A percentile compares a stretch with the other conserved stretches of the same genome.
Evolutionary conservation across 306 rosid genomes (phyloP).

Genomic region (Trifolium dubium): DNA sequence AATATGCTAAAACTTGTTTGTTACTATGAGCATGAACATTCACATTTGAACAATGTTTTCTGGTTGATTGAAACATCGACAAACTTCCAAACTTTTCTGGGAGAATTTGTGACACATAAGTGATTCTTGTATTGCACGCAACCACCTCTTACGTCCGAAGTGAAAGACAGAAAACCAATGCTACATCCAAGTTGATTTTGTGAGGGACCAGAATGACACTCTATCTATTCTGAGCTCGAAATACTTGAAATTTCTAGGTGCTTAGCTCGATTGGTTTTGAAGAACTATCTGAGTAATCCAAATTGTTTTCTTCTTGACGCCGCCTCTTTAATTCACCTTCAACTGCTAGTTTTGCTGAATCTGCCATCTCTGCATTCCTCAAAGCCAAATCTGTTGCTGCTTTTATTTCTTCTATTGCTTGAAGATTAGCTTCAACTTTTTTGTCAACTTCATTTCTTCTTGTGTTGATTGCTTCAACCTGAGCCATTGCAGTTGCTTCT

Average conservation of each 20-base stretch:
- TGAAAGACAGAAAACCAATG: conserved; percentile 19
- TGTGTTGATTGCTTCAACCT: conserved; percentile 53
- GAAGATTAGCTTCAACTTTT: conserved; percentile 69
- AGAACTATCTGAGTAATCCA: conserved; percentile 33
- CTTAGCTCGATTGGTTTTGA: conserved; percentile 36
- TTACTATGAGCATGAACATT: conserved; percentile 40
- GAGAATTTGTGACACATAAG: conserved; percentile 1
- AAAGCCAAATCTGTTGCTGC: conserved; percentile 82
- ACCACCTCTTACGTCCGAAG: conserved; percentile 13
- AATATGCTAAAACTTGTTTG: conserved; percentile 10
- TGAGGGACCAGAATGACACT: neutral
- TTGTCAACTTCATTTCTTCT: conserved; percentile 58
- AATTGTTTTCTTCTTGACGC: conserved; percentile 63
- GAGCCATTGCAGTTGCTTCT: conserved; percentile 57
- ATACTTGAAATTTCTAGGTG: conserved; percentile 12
- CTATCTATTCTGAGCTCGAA: neutral
- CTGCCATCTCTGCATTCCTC: conserved; percentile 80
- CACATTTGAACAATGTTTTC: conserved; percentile 12
- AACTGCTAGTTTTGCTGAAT: conserved; percentile 64
- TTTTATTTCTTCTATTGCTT: conserved; percentile 79
- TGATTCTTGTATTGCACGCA: conserved; percentile 35
- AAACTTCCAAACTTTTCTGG: neutral
- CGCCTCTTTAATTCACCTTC: conserved; percentile 70
- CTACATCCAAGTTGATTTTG: neutral
- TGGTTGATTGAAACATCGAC: conserved; percentile 14